These are phyloP conservation scores for Madurella fahalii DNA, from an alignment of 2,329 filamentous ascomycete species.

Conservation along the genomic window DNA sequence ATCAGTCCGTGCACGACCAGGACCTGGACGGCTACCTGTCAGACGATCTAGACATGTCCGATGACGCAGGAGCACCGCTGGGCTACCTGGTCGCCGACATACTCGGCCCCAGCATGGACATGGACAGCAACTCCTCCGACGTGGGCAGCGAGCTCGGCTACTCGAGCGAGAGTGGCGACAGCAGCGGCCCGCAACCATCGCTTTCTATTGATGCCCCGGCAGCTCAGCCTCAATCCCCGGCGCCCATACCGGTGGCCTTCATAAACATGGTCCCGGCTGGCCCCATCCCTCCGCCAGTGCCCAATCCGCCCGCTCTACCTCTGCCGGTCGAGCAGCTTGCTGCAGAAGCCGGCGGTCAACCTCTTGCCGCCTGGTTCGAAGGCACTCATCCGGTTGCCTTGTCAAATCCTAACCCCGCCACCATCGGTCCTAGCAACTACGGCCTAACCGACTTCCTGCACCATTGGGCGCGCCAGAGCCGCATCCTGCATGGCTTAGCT, in stretches of 20 bases:
- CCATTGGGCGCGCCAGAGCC: constrained; percentile 42
- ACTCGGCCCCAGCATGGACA: constrained; percentile 23
- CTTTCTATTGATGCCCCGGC: background rate
- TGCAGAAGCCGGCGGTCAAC: background rate
- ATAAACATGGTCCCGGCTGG: background rate
- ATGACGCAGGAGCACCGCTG: constrained; percentile 22
- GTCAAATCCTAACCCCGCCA: constrained; percentile 32
- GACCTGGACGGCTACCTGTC: constrained; percentile 20
- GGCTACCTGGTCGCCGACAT: constrained; percentile 21
- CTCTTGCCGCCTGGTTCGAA: constrained; percentile 12
- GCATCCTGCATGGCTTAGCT: constrained; percentile 25
- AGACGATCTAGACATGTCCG: constrained; percentile 26
- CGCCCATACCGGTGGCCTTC: background rate
- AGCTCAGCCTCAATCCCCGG: background rate
- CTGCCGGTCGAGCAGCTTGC: constrained; percentile 10
- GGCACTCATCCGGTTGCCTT: constrained; percentile 29
- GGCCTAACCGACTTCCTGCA: constrained; percentile 48
- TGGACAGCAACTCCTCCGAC: constrained; percentile 14
- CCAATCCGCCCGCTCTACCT: constrained; percentile 3
- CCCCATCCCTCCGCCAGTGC: background rate
- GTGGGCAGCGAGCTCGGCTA: constrained; percentile 4
- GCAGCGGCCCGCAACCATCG: background rate
- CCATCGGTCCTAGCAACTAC: constrained; percentile 47
- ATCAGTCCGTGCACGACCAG: constrained; percentile 6
- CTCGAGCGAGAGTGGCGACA: background rate